phyloP scores from a whole-genome alignment of 768 basidiomycete species.

The Podaxis sp. region DNA sequence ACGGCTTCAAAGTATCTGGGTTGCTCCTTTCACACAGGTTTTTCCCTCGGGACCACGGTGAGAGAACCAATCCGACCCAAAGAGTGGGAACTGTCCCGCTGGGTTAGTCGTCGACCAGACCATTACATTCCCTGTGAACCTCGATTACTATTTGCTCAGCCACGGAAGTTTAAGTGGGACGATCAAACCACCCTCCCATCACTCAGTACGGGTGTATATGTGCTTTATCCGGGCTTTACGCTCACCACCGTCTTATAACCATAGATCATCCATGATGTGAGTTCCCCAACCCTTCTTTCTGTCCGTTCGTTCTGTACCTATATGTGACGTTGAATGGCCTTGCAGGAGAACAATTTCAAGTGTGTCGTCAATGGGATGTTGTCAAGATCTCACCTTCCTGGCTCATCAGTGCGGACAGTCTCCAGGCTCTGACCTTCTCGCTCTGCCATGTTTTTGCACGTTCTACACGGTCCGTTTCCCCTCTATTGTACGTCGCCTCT shows the following conservation, averaged over 20 bases:
- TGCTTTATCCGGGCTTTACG: background rate
- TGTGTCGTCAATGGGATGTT: slow-evolving; percentile 22
- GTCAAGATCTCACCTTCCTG: background rate
- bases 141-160: slow-evolving; percentile 75
- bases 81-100: slow-evolving; percentile 71
- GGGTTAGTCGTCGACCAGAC: slow-evolving; percentile 76
- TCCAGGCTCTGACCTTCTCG: slow-evolving; percentile 67
- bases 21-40: slow-evolving; percentile 21
- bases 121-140: slow-evolving; percentile 66
- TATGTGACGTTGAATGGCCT: background rate
- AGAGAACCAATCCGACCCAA: slow-evolving; percentile 40
- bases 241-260: background rate
- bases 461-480: slow-evolving; percentile 78
- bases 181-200: slow-evolving; percentile 51
- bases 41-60: slow-evolving; percentile 25
- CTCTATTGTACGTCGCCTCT: slow-evolving; percentile 60
- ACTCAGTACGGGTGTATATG: slow-evolving; percentile 30
- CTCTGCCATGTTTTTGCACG: slow-evolving; percentile 80
- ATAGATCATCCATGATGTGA: slow-evolving; percentile 41
- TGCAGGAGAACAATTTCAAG: slow-evolving; percentile 53
- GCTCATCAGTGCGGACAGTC: slow-evolving; percentile 48
- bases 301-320: background rate
- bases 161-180: slow-evolving; percentile 79
- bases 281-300: slow-evolving; percentile 12
- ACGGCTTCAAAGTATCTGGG: slow-evolving; percentile 41